phyloP scores from a whole-genome alignment of 225 moss, liverwort and hornwort genomes.

The Polytrichum formosum region DNA sequence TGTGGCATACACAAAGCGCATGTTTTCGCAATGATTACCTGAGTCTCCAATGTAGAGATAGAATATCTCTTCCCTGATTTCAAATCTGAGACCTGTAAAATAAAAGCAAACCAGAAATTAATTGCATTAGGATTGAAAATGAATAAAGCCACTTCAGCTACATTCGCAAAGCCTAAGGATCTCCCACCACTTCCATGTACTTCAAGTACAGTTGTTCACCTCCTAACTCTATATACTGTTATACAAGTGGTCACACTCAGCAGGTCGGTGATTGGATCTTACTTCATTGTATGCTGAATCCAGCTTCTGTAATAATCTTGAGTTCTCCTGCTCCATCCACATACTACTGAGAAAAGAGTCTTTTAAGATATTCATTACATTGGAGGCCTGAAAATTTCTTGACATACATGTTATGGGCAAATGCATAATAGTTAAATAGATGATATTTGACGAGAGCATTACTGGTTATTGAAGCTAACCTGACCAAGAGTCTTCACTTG shows the following conservation, averaged over 20 bases:
- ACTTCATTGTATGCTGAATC: conserved; percentile 56
- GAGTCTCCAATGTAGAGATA: conserved; percentile 27
- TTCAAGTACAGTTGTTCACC: too few relatives aligned
- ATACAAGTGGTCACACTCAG: too few relatives aligned
- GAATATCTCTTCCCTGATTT: conserved; percentile 28
- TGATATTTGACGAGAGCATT: too few relatives aligned
- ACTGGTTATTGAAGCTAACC: conserved; percentile 24
- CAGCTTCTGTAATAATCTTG: conserved; percentile 56
- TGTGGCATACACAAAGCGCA: too few relatives aligned
- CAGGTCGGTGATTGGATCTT: conserved; percentile 10
- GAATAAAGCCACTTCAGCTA: too few relatives aligned
- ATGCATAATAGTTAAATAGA: too few relatives aligned
- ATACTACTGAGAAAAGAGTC: conserved; percentile 1
- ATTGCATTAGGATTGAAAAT: too few relatives aligned
- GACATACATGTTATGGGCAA: too few relatives aligned
- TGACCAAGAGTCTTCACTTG: conserved; percentile 59
- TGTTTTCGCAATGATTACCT: conserved; percentile 13
- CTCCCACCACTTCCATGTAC: too few relatives aligned
- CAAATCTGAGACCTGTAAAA: conserved; percentile 32
- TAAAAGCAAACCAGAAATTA: not conserved
- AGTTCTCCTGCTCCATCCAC: conserved; percentile 61
- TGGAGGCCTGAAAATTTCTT: too few relatives aligned
- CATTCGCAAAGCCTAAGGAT: too few relatives aligned
- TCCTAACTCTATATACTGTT: too few relatives aligned
- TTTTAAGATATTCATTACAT: not conserved